phyloP scores from a whole-genome alignment of 2,329 filamentous ascomycete species.

The Diplodia seriata region DNA sequence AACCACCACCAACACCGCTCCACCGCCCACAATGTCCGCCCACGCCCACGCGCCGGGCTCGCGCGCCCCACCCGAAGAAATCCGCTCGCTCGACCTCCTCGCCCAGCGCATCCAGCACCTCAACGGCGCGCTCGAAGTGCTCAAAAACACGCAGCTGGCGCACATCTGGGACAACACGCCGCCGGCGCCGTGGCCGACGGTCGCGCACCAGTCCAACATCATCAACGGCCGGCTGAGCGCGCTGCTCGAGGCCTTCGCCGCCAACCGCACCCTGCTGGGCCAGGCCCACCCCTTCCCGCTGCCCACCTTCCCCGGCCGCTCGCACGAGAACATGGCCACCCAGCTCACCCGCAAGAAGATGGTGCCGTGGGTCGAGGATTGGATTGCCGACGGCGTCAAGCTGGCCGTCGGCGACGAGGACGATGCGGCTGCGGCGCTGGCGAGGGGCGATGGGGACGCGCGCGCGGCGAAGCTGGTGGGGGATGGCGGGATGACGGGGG shows the following conservation, averaged over 20 bases:
- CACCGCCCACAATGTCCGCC: slow-evolving; percentile 15
- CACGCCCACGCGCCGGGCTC: slow-evolving; percentile 4
- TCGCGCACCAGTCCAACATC: slow-evolving; percentile 30
- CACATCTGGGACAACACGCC: slow-evolving; percentile 16
- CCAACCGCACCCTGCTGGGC: slow-evolving; percentile 71
- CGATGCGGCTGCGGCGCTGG: neutral
- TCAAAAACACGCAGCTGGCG: slow-evolving; percentile 23
- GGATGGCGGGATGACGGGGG: slow-evolving; percentile 47
- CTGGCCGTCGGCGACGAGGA: slow-evolving; percentile 48
- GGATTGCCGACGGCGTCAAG: slow-evolving; percentile 68
- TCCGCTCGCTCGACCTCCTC: slow-evolving; percentile 25
- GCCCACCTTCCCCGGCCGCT: slow-evolving; percentile 71
- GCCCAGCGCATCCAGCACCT: slow-evolving; percentile 28
- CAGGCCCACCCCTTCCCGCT: slow-evolving; percentile 77
- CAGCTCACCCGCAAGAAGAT: slow-evolving; percentile 83
- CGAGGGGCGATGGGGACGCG: slow-evolving; percentile 1
- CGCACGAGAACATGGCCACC: slow-evolving; percentile 64
- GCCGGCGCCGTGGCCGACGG: slow-evolving; percentile 22
- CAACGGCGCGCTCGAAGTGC: slow-evolving; percentile 26
- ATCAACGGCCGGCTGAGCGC: slow-evolving; percentile 58
- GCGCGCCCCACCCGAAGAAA: slow-evolving; percentile 27
- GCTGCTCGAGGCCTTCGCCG: slow-evolving; percentile 69
- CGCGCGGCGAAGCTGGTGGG: slow-evolving; percentile 33
- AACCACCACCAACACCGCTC: neutral
- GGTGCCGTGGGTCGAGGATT: slow-evolving; percentile 77